Evolutionary conservation across 129 eudicot genomes (phyloP).

Genomic region (Pseudognaphalium luteoalbum): DNA sequence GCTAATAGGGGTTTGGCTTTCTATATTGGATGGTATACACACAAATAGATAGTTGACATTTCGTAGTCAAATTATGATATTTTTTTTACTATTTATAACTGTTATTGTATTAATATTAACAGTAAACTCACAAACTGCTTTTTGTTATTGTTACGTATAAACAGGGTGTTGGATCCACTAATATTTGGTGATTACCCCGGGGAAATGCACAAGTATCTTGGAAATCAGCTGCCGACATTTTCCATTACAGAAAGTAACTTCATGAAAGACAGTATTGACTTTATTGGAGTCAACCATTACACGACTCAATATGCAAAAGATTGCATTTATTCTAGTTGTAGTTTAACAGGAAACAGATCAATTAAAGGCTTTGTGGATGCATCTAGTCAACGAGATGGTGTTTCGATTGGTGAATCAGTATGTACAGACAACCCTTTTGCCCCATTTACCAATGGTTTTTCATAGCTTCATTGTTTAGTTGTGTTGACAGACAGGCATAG

Average conservation of each 20-base stretch:
- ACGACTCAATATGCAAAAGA: conserved; percentile 57
- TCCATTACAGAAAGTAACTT: conserved; percentile 39
- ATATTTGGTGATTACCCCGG: conserved; percentile 66
- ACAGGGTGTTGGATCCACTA: conserved; percentile 70
- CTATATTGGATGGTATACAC: conserved; percentile 60
- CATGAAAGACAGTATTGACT: conserved; percentile 51
- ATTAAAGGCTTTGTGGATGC: conserved; percentile 40
- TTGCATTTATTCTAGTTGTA: conserved; percentile 51
- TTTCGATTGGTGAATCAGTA: conserved; percentile 65
- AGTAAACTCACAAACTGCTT: neutral
- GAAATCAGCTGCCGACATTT: conserved; percentile 54
- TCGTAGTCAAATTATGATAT: neutral
- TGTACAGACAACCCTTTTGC: conserved; percentile 7
- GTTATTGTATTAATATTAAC: neutral
- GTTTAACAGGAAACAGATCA: conserved; percentile 36
- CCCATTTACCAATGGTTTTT: neutral
- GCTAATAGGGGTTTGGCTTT: conserved; percentile 67
- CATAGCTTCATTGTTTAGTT: neutral
- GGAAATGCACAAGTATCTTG: conserved; percentile 51
- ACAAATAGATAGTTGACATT: neutral
- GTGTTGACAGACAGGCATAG: conserved; percentile 41
- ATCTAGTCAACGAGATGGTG: conserved; percentile 45
- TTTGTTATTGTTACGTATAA: conserved; percentile 32
- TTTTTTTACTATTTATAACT: neutral
- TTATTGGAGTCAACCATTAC: conserved; percentile 68